Base-by-base conservation (phyloP, 441 rosid species). In the Erodium chrysanthum region DNA sequence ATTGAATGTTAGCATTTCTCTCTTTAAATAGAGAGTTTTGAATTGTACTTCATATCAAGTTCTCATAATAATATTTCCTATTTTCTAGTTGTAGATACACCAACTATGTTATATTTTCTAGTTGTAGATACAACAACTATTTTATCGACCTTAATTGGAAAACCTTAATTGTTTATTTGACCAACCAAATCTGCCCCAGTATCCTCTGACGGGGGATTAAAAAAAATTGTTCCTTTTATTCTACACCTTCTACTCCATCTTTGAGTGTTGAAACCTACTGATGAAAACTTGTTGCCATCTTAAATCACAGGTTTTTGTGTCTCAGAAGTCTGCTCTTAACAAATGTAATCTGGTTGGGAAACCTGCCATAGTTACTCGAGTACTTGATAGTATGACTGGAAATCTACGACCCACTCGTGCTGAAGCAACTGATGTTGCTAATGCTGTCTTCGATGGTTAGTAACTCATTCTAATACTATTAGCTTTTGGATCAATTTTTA, bases 351-450 rank as follows among this genome's bases (percentile, higher is more conserved):
- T 70, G 44, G 65, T 18, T 1, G 77, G 77, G 8, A 74, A 74
- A 50, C 73, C 77, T 0, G 77, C 71, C 20, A 66, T 74, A 35
- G 67, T 74, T 66, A 74, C 77, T 64, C 74, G 77, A 70, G 77
- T 74, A 42, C 71, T 74, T 14, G 77, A 74, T 37, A 74, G 77
- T 54, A 66, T 74, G 74, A 74, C 77, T 4, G 77, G 77, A 37
- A 74, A 74, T 67, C 73, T 74, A 37, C 74, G 77, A 20, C 77
- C 77, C 31, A 74, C 77, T 60, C 73, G 77, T 0, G 77, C 77
- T 2, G 77, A 74, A 66, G 77, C 77, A 70, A 74, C 77, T 37
- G 77, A 74, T 70, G 77, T 74, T 61, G 77, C 77, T 58, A 74
- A 74, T 70, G 77, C 77, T 29, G 77, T 74, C 22, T 71, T 74